phyloP scores from a whole-genome alignment of 345 rosid genomes.

The Dipteronia sinensis region DNA sequence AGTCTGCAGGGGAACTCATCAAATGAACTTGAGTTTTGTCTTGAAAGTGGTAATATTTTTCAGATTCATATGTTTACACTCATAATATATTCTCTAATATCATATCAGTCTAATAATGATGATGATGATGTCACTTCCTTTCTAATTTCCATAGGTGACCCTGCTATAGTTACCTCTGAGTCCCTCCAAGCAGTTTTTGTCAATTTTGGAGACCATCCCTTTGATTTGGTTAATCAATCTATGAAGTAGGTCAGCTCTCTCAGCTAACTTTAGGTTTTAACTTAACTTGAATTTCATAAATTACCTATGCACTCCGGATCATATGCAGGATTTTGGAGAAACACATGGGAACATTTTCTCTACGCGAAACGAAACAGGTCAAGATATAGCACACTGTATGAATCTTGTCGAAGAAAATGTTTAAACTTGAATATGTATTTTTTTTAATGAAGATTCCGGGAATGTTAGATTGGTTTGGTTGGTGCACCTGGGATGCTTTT shows the following conservation, averaged over 20 bases:
- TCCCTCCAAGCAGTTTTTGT: constrained; percentile 49
- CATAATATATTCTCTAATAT: not conserved
- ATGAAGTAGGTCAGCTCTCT: constrained; percentile 55
- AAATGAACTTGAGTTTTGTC: constrained; percentile 54
- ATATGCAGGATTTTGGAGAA: constrained; percentile 44
- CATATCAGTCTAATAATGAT: not conserved
- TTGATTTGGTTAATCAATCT: constrained; percentile 56
- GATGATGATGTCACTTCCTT: constrained; percentile 2
- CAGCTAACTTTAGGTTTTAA: constrained; percentile 28
- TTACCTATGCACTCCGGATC: constrained; percentile 5
- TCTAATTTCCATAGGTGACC: constrained; percentile 45
- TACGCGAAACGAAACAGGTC: constrained; percentile 53
- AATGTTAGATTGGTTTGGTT: constrained; percentile 58
- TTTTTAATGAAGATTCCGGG: constrained; percentile 51
- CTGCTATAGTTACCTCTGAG: constrained; percentile 41
- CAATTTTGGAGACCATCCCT: constrained; percentile 58
- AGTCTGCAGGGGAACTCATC: constrained; percentile 55
- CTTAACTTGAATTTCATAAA: not conserved
- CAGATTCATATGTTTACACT: not conserved
- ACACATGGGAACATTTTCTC: constrained; percentile 48
- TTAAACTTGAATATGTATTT: not conserved
- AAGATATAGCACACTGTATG: not conserved
- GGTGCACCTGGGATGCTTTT: constrained; percentile 77
- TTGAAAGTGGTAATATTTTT: constrained; percentile 47
- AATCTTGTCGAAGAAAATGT: not conserved